Conservation (phyloP, 2,329 filamentous ascomycete species). For the Fusarium sp. region DNA sequence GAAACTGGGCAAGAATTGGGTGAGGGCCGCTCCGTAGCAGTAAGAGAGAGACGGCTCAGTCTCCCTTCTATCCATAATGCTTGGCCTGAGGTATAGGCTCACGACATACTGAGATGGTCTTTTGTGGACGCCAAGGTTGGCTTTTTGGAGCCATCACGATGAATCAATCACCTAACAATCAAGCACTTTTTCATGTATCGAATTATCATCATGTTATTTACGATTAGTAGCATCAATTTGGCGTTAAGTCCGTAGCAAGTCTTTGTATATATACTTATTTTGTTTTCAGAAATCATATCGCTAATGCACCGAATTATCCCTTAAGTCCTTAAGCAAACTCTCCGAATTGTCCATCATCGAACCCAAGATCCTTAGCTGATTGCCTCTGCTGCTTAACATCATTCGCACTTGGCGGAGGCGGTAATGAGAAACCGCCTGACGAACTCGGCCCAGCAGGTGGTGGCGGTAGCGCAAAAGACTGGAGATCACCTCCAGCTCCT, state of each 20-base stretch:
- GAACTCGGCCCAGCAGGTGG: constrained; percentile 70
- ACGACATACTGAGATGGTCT: not conserved
- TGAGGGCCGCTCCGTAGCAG: constrained; percentile 7
- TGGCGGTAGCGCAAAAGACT: constrained; percentile 80
- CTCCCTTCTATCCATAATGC: constrained; percentile 48
- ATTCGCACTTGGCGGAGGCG: constrained; percentile 75
- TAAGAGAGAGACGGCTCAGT: constrained; percentile 46
- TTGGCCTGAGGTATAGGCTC: constrained; percentile 42
- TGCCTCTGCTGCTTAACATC: constrained; percentile 70
- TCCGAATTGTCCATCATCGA: constrained; percentile 90
- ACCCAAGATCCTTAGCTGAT: constrained; percentile 76
- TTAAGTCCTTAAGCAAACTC: constrained; percentile 73
- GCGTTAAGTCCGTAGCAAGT: constrained; percentile 16
- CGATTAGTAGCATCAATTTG: constrained; percentile 28
- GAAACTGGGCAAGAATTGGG: constrained; percentile 3
- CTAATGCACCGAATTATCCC: constrained; percentile 33
- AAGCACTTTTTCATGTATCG: not conserved
- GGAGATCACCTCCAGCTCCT: constrained; percentile 52
- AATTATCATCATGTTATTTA: constrained; percentile 15
- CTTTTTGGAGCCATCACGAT: not conserved
- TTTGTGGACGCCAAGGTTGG: not conserved
- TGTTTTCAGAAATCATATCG: constrained; percentile 34
- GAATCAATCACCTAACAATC: constrained; percentile 2
- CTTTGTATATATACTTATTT: constrained; percentile 33
- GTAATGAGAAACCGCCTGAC: constrained; percentile 66